phyloP scores from a whole-genome alignment of 31 red algal species.

The Odonthalia washingtoniensis region DNA sequence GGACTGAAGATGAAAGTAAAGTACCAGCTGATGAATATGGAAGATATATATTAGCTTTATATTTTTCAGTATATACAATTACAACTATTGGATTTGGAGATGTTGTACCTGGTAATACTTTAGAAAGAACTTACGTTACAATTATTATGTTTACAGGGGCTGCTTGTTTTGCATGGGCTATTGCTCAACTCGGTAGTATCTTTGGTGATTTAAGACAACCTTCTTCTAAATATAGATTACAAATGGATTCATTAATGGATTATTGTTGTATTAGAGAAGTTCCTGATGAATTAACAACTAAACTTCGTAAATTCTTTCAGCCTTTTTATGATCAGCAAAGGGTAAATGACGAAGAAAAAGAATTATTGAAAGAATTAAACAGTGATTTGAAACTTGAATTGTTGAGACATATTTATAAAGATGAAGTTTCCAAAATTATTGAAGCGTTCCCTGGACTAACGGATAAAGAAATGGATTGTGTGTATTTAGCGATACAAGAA shows the following conservation, averaged over 20 bases:
- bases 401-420: slow-evolving; percentile 49
- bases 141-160: slow-evolving; percentile 86
- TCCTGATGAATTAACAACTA: slow-evolving; percentile 37
- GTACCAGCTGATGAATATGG: slow-evolving; percentile 58
- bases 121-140: slow-evolving; percentile 66
- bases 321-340: slow-evolving; percentile 25
- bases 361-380: slow-evolving; percentile 54
- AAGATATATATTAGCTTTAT: slow-evolving; percentile 70
- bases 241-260: slow-evolving; percentile 72
- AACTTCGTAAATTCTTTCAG: slow-evolving; percentile 66
- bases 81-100: slow-evolving; percentile 89
- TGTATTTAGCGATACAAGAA: slow-evolving; percentile 55
- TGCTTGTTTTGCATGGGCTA: slow-evolving; percentile 75
- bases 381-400: slow-evolving; percentile 55
- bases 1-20: slow-evolving; percentile 34
- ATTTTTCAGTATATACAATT: slow-evolving; percentile 85
- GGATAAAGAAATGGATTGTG: slow-evolving; percentile 10
- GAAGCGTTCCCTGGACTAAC: not conserved
- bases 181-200: slow-evolving; percentile 67
- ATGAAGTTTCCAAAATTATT: not conserved
- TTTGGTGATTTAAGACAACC: slow-evolving; percentile 53
- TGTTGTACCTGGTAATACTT: slow-evolving; percentile 68
- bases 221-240: slow-evolving; percentile 45
- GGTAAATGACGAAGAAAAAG: slow-evolving; percentile 44
- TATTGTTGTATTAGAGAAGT: slow-evolving; percentile 44